Base-by-base conservation (phyloP, 129 eudicot genomes). In the Apium graveolens region DNA sequence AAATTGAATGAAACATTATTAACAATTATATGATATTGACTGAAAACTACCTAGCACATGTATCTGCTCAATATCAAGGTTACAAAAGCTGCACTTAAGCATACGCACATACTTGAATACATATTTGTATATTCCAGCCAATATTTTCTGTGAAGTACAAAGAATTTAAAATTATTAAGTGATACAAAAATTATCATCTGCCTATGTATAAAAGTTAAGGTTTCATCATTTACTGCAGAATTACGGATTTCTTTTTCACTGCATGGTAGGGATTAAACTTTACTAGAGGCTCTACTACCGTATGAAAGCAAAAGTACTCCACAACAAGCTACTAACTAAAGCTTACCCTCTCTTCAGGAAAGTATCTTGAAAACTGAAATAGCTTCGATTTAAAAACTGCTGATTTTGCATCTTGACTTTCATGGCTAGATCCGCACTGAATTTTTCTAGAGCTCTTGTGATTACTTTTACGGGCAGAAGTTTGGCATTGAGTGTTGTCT, bases 341-440 rank as follows among this genome's bases (percentile, higher is more conserved):
- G 63, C 90, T 84, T 87, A 91, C 99, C 89, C 85, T 88, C 48
- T 82, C 91, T 51, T 81, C 88, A 81, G 99, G 97, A 86, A 95
- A 95, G 68, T 91, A 84, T 66, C 75, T 80, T 6, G 99, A 88
- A 86, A 95, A 95, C 74, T 87, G 69, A 87, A 95, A 95, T 45
- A 76, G 76, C 76, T 82, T 83, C 78, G 91, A 89, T 48, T 46
- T 80, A 77, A 92, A 95, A 68, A 77, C 51, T 77, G 89, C 82
- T 63, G 81, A 66, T 81, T 80, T 90, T 43, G 51, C 78, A 76
- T 74, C 81, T 44, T 69, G 84, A 39, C 24, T 80, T 74, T 78
- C 88, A 24, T 80, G 76, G 79, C 79, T 70, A 41, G 79, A 31
- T 71, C 77, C 53, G 70, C 42, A 81, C 82, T 77, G 89, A 69